phyloP scores from a whole-genome alignment of 108 stramenopile genomes.

The Pseudonitzschia multistriata region DNA sequence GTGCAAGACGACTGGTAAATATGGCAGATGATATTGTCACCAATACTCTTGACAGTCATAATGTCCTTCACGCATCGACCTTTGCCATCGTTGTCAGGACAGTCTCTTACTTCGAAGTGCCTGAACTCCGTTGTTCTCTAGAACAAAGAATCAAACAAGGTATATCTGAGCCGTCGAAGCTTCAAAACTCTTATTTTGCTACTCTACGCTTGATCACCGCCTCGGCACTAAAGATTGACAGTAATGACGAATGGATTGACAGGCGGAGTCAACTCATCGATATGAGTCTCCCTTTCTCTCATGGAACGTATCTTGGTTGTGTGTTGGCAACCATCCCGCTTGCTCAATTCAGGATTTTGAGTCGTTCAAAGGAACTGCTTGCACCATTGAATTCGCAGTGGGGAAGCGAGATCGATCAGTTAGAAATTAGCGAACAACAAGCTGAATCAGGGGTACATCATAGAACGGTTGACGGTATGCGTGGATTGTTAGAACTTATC shows the following conservation, averaged over 20 bases:
- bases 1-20: not conserved
- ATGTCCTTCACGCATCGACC: not conserved
- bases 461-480: conserved; percentile 9
- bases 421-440: not conserved
- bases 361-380: conserved; percentile 4
- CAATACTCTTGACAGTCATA: not conserved
- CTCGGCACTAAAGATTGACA: conserved; percentile 7
- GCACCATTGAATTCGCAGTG: conserved; percentile 1
- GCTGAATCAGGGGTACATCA: not conserved
- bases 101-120: conserved; percentile 6
- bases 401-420: not conserved
- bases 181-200: conserved; percentile 1
- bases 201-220: not conserved
- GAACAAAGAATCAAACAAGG: conserved; percentile 5
- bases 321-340: not conserved
- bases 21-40: conserved; percentile 5
- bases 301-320: not conserved
- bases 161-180: not conserved
- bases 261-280: not conserved
- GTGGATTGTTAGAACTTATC: conserved; percentile 26
- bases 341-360: conserved; percentile 6
- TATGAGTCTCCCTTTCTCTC: not conserved
- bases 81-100: conserved; percentile 9
- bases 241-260: not conserved
- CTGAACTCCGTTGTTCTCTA: not conserved